These are phyloP conservation scores for Trichothecium roseum DNA, from an alignment of 2,329 filamentous ascomycete genomes.

Conservation along the genomic window DNA sequence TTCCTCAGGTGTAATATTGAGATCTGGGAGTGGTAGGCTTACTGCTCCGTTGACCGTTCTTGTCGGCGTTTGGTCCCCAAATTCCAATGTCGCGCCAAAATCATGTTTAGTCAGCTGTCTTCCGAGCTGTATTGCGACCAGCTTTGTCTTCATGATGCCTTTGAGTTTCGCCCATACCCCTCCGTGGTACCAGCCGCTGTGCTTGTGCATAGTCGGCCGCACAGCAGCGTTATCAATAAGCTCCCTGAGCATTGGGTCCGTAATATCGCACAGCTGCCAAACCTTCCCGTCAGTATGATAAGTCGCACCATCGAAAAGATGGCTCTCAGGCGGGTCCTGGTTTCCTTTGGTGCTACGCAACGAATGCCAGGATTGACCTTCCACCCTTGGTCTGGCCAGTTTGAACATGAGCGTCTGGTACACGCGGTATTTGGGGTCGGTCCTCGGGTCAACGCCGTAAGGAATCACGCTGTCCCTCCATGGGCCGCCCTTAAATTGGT, in stretches of 20 bases:
- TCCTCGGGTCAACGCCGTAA: slow-evolving; percentile 79
- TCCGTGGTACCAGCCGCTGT: slow-evolving; percentile 76
- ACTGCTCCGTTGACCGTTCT: slow-evolving; percentile 11
- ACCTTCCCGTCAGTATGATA: slow-evolving; percentile 75
- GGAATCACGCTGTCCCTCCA: slow-evolving; percentile 82
- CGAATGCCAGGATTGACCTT: slow-evolving; percentile 39
- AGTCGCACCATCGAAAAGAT: slow-evolving; percentile 73
- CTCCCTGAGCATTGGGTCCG: slow-evolving; percentile 60
- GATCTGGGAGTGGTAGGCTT: slow-evolving; percentile 22
- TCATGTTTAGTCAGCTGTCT: slow-evolving; percentile 33
- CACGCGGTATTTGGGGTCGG: slow-evolving; percentile 61
- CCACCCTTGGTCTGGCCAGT: slow-evolving; percentile 40
- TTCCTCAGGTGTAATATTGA: slow-evolving; percentile 24
- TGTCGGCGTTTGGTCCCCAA: slow-evolving; percentile 22
- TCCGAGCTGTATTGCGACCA: slow-evolving; percentile 54
- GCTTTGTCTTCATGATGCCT: slow-evolving; percentile 79
- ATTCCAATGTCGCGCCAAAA: slow-evolving; percentile 22
- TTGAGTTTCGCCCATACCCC: slow-evolving; percentile 77
- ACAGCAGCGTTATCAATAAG: slow-evolving; percentile 56
- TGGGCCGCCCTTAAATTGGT: slow-evolving; percentile 85
- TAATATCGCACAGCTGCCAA: slow-evolving; percentile 91
- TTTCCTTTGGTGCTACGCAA: slow-evolving; percentile 23
- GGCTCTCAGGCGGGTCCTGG: slow-evolving; percentile 38
- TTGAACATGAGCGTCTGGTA: slow-evolving; percentile 91
- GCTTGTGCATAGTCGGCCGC: slow-evolving; percentile 46